phyloP scores from a whole-genome alignment of 2,329 filamentous ascomycete genomes.

The Ascochyta lentis region DNA sequence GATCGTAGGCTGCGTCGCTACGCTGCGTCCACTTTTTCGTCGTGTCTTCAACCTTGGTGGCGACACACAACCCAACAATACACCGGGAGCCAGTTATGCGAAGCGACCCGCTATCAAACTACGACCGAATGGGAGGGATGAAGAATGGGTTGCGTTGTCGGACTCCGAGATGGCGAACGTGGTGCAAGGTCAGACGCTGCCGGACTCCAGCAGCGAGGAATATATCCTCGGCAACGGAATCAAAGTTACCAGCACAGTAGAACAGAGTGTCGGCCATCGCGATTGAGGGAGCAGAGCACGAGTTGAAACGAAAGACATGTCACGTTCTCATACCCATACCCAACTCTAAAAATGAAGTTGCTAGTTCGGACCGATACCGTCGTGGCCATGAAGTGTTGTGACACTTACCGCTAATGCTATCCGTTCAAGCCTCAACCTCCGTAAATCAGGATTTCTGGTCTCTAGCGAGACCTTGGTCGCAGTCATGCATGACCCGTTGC shows the following conservation, averaged over 20 bases:
- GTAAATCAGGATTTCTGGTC: no score
- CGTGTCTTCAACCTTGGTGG: constrained; percentile 26
- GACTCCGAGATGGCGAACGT: constrained; percentile 5
- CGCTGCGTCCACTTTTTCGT: constrained; percentile 44
- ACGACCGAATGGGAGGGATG: background rate
- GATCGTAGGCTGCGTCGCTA: constrained; percentile 44
- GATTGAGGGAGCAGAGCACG: background rate
- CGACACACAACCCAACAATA: constrained; percentile 9
- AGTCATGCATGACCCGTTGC: no score
- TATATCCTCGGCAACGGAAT: constrained; percentile 3
- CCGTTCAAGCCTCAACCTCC: no score
- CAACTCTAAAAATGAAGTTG: background rate
- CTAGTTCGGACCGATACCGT: background rate
- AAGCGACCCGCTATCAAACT: background rate
- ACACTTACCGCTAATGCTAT: no score
- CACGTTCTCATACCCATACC: background rate
- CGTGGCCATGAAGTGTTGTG: no score
- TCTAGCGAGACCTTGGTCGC: no score
- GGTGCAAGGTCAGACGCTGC: background rate
- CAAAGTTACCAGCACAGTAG: constrained; percentile 1
- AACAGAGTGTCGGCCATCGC: background rate
- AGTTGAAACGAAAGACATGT: background rate
- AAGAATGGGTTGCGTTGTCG: constrained; percentile 14
- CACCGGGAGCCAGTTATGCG: background rate
- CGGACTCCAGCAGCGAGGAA: constrained; percentile 11